Evolutionary conservation across 352 stramenopile species (phyloP).

Genomic region (Phytophthora megakarya): DNA sequence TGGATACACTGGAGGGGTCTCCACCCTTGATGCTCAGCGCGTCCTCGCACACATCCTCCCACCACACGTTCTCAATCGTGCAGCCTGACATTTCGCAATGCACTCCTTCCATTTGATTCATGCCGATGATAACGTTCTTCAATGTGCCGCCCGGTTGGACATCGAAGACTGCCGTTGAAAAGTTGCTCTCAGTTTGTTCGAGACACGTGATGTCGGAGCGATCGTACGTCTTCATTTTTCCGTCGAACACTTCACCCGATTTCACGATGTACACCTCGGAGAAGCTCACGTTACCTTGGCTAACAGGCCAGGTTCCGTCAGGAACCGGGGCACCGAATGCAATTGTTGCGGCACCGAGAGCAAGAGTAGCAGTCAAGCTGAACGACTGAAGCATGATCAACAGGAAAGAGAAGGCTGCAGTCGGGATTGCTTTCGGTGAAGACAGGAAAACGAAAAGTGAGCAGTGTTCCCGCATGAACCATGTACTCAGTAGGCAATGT

Average conservation of each 20-base stretch:
- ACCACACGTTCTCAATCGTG: too few relatives aligned
- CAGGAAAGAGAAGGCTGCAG: too few relatives aligned
- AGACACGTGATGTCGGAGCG: slow-evolving; percentile 46
- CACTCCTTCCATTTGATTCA: slow-evolving; percentile 44
- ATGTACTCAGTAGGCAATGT: too few relatives aligned
- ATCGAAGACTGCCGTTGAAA: slow-evolving; percentile 43
- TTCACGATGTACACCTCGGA: slow-evolving; percentile 38
- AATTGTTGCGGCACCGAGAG: slow-evolving; percentile 5
- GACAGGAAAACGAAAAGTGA: too few relatives aligned
- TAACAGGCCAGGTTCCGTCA: slow-evolving; percentile 36
- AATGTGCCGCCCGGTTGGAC: slow-evolving; percentile 52
- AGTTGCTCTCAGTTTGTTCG: slow-evolving; percentile 36
- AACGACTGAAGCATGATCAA: slow-evolving; percentile 22
- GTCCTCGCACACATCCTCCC: slow-evolving; percentile 42
- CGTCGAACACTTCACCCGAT: slow-evolving; percentile 50
- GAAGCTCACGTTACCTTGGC: slow-evolving; percentile 34
- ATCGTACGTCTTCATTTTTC: slow-evolving; percentile 41
- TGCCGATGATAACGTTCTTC: slow-evolving; percentile 65
- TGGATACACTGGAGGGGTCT: slow-evolving; percentile 33
- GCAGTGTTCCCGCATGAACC: too few relatives aligned
- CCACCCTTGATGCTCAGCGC: slow-evolving; percentile 51
- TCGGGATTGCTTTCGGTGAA: too few relatives aligned
- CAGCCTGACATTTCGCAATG: slow-evolving; percentile 41
- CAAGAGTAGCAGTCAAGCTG: slow-evolving; percentile 3
- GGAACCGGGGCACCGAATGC: slow-evolving; percentile 26